Base-by-base conservation (phyloP, 2,329 filamentous ascomycete genomes). In the Fusarium decemcellulare region DNA sequence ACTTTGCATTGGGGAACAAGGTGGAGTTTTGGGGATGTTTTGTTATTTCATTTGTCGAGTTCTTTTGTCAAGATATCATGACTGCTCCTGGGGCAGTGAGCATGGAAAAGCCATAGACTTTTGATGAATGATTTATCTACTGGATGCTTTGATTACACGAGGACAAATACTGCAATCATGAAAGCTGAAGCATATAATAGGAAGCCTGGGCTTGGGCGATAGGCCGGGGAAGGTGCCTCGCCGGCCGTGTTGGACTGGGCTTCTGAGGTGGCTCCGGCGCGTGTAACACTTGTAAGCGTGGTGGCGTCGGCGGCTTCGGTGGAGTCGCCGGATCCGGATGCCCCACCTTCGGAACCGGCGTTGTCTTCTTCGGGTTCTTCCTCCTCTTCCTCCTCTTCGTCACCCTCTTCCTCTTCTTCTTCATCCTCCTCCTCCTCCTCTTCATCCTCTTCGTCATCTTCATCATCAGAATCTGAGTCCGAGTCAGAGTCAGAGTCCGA, bases 21-120 rank as follows among this genome's bases (percentile, higher is more conserved):
- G 55, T 16, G 55, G 55, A 63, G 59, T 63, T 27, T 30, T 46
- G 53, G 44, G 53, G 4, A 7, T 29, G 5, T 18, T n/a, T 23
- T 46, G 16, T 15, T 12, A 8, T 59, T n/a, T 36, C 29, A 6
- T 46, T 51, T 51, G 18, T 44, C 36, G 39, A 46, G 54, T 60
- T 52, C 44, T 56, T 18, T 29, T 63, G 54, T 48, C 52, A 70
- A 30, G 16, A 54, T 59, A 52, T 58, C 18, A 23, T 23, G 18
- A 23, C 18, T 23, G 18, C 18, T 23, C 18, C 18, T 43, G 53
- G 57, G 44, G 5, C 37, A 50, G 65, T 59, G 50, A 63, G 23
- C 43, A 60, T 71, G 44, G 55, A 71, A 69, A 71, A 60, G 57
- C 61, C 43, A 36, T 70, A 54, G 16, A 37, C 34, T 57, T 44